Evolutionary conservation across 139 green algal genomes (phyloP).

Genomic region (Nannochloris sp.): DNA sequence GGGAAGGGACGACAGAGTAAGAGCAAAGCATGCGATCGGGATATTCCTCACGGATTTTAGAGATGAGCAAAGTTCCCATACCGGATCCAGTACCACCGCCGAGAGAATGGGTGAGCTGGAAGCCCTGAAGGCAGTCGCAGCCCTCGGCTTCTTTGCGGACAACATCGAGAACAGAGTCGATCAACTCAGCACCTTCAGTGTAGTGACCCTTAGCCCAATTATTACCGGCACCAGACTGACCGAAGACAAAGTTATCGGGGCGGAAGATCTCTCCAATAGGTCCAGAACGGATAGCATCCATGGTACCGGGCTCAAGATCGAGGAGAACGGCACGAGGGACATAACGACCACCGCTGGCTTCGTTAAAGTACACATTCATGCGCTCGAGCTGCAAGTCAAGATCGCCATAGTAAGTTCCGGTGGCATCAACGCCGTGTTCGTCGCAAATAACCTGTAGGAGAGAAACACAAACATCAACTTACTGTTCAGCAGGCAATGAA

Average conservation of each 20-base stretch:
- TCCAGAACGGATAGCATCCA: conserved; percentile 85
- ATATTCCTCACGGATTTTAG: conserved; percentile 98
- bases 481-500: not conserved
- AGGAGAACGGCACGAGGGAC: conserved; percentile 91
- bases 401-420: conserved; percentile 67
- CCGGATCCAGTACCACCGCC: conserved; percentile 90
- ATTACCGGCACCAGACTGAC: conserved; percentile 92
- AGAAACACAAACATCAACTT: no score
- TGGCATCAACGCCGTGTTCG: conserved; percentile 64
- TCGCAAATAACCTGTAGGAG: conserved; percentile 55
- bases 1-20: conserved; percentile 95
- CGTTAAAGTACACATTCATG: conserved; percentile 97
- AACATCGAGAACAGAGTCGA: conserved; percentile 95
- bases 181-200: conserved; percentile 96
- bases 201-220: conserved; percentile 99
- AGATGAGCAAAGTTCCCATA: conserved; percentile 98
- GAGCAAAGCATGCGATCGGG: conserved; percentile 96
- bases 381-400: conserved; percentile 91
- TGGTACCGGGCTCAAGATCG: conserved; percentile 84
- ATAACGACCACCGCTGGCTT: conserved; percentile 77
- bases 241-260: conserved; percentile 83
- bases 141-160: conserved; percentile 95
- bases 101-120: conserved; percentile 91
- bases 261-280: conserved; percentile 80
- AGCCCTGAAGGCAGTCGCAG: conserved; percentile 95